Evolutionary conservation across 306 rosid genomes (phyloP), one percentile per base, ranked within the genome.

Genomic region (Geum urbanum): DNA sequence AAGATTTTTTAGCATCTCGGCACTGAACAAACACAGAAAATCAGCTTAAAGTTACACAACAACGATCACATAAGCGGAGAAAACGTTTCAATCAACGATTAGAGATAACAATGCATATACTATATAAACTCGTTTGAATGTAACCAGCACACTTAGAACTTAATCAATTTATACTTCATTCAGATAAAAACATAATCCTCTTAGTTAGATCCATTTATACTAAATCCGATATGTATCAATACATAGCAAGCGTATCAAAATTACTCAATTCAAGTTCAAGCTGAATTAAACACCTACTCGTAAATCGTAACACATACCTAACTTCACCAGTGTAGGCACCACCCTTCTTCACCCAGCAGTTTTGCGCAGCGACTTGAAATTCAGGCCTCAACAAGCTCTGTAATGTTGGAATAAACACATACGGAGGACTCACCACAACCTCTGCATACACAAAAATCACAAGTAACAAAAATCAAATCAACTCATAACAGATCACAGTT

Each of bases 381-480:
- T 90, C 97, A 35, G 90, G 58, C 78, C 88, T 86, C 76, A 90
- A 78, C 20, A 67, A 68, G 58, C 77, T 24, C 75, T 90, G 86
- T 27, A 88, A 92, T 48, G 75, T 1, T 0, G 90, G 78, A 72
- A 90, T 85, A 79, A 88, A 90, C 69, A 88, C 89, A 32, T 46
- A 90, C 39, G 97, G 97, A 32, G 97, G 97, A 80, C 97, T 90
- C 18, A 90, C 92, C 78, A 90, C 95, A 72, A 88, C 97, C 78
- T 90, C 97, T 90, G 90, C 50, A 70, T 49, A 13, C 24, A 15
- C 18, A 74, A 53, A 40, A 59, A 2, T 10, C 20, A 57, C 6
- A 57, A 57, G 62, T 56, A 22, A 56, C 0, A 5, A 22, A 4
- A 35, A 2, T 32, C 4, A 53, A 40, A 65, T 56, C 19, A 47